A percentile compares a stretch with the other conserved stretches of the same genome.
Evolutionary conservation across 139 green algal species (phyloP).

Genomic region (Coelastrella sp.): DNA sequence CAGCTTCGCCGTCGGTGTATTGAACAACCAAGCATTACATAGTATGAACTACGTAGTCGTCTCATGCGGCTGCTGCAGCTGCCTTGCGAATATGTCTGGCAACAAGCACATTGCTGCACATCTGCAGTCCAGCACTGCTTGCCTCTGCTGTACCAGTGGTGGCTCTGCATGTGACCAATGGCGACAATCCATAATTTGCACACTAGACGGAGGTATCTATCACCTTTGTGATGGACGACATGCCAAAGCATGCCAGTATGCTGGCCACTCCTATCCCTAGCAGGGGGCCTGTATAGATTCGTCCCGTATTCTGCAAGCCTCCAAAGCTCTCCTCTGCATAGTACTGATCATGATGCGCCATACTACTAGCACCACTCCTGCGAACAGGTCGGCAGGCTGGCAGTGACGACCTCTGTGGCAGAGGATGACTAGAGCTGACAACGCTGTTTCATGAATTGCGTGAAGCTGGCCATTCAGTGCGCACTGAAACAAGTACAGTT

Average conservation of each 20-base stretch:
- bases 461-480: background rate
- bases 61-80: no score
- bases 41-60: no score
- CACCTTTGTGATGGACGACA: constrained; percentile 48
- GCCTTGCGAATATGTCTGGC: no score
- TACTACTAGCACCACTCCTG: background rate
- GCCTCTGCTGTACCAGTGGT: no score
- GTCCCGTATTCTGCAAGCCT: background rate
- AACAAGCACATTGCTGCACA: no score
- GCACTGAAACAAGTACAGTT: background rate
- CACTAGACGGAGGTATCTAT: background rate
- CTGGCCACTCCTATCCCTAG: constrained; percentile 4
- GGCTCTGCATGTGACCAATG: no score
- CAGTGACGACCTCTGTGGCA: background rate
- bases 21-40: no score
- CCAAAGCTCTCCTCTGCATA: constrained; percentile 46
- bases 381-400: background rate
- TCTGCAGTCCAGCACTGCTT: no score
- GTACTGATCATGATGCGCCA: constrained; percentile 31
- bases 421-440: background rate
- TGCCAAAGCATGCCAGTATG: constrained; percentile 41
- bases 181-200: no score
- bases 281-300: constrained; percentile 37
- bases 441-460: background rate
- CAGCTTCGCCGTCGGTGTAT: no score